Percentiles rank a stretch among this genome's conserved stretches.
Evolutionary conservation across 345 rosid genomes (phyloP).

Genomic region (Eucalyptus dawsonii): DNA sequence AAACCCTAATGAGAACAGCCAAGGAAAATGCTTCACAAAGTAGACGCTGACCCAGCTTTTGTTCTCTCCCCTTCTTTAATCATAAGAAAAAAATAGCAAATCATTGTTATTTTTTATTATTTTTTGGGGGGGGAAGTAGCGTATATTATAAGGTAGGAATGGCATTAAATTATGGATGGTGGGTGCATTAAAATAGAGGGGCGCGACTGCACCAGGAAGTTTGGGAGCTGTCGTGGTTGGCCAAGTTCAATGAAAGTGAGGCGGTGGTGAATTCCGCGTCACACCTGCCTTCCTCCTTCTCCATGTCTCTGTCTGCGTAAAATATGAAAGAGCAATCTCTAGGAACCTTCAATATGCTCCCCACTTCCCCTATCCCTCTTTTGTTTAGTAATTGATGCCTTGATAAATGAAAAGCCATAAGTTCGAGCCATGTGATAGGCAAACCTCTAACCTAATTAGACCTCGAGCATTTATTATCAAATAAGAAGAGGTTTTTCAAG

Average conservation of each 20-base stretch:
- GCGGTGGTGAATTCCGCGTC: not conserved
- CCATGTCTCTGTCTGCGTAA: not conserved
- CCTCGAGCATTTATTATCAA: not conserved
- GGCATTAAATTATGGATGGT: not conserved
- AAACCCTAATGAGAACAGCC: not conserved
- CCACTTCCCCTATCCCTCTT: not conserved
- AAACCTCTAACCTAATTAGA: not conserved
- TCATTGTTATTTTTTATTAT: not conserved
- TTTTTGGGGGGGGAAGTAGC: not conserved
- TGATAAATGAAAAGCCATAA: not conserved
- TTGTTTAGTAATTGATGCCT: not conserved
- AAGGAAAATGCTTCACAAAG: not conserved
- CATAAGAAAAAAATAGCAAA: not conserved
- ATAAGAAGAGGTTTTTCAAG: not conserved
- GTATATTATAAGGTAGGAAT: not conserved
- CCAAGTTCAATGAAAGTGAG: not conserved
- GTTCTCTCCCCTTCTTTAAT: not conserved
- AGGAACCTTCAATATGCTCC: not conserved
- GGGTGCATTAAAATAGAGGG: not conserved
- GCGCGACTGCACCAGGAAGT: not conserved
- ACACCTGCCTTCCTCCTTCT: not conserved
- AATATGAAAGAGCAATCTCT: not conserved
- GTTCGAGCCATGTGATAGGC: not conserved
- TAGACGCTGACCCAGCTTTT: not conserved
- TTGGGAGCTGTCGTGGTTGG: not conserved